Conservation (phyloP, 2,329 filamentous ascomycete species). For the Scedosporium minutisporum region DNA sequence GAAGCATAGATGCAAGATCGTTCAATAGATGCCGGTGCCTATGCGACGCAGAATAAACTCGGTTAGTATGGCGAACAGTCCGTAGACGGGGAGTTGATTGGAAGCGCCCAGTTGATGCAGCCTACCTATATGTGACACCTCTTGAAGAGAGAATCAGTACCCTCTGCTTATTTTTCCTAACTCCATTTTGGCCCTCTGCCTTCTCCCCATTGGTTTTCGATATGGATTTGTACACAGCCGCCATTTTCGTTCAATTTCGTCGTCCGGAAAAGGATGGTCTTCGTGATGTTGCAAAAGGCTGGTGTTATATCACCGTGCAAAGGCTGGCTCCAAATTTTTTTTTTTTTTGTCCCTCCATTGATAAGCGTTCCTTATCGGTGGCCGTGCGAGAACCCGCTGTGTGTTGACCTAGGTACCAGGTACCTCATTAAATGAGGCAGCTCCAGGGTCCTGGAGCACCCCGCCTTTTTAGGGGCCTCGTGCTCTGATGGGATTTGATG, state of each 20-base stretch:
- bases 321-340: conserved; percentile 1
- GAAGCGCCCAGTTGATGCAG: background rate
- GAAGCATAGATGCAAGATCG: conserved; percentile 79
- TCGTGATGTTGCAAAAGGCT: background rate
- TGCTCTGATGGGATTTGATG: background rate
- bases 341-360: conserved; percentile 16
- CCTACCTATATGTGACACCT: conserved; percentile 79
- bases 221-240: conserved; percentile 65
- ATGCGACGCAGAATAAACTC: background rate
- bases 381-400: background rate
- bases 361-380: conserved; percentile 22
- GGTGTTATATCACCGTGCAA: background rate
- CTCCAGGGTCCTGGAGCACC: background rate
- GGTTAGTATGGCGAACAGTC: background rate
- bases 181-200: conserved; percentile 32
- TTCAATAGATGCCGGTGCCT: conserved; percentile 91
- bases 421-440: background rate
- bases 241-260: conserved; percentile 36
- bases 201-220: conserved; percentile 48
- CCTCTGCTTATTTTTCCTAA: conserved; percentile 59
- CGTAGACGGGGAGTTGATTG: background rate
- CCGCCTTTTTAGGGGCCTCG: background rate
- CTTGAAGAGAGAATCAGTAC: conserved; percentile 86
- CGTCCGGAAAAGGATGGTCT: background rate
- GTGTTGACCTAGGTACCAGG: background rate